These are phyloP conservation scores for Fraxinus anomala DNA, from an alignment of 257 asterid species.

Conservation along the genomic window DNA sequence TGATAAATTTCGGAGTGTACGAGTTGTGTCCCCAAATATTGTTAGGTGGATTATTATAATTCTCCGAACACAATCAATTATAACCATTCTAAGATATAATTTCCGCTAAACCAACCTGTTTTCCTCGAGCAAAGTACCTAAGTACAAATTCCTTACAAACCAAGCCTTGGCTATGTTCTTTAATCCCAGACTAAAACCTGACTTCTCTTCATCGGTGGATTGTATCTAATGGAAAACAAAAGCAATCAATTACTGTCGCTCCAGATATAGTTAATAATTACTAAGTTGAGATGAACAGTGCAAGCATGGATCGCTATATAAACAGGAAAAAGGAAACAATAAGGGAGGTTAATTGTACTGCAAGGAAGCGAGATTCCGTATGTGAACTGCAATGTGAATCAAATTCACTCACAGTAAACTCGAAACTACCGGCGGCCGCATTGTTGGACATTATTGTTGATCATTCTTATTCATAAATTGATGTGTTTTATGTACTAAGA, in stretches of 20 bases:
- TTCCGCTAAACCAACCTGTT: not conserved
- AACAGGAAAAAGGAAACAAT: not conserved
- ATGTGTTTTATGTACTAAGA: not conserved
- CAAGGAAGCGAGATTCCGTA: slow-evolving; percentile 26
- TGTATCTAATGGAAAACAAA: not conserved
- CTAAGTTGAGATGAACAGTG: not conserved
- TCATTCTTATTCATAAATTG: not conserved
- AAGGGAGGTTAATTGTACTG: slow-evolving; percentile 34
- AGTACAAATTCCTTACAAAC: not conserved
- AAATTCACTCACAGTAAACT: not conserved
- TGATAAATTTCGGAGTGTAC: too few relatives aligned
- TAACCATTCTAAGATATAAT: too few relatives aligned
- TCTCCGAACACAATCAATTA: too few relatives aligned
- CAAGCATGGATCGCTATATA: not conserved
- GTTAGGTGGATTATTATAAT: not conserved
- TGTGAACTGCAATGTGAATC: not conserved
- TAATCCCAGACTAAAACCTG: not conserved
- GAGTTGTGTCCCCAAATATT: not conserved
- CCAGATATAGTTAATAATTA: not conserved
- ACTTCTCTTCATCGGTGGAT: too few relatives aligned
- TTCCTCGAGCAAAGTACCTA: too few relatives aligned
- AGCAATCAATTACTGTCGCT: not conserved
- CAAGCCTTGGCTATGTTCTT: too few relatives aligned
- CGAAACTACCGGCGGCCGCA: not conserved
- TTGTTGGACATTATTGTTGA: not conserved